phyloP scores from a whole-genome alignment of 2,329 filamentous ascomycete species.

The Hypoxylon sp. region DNA sequence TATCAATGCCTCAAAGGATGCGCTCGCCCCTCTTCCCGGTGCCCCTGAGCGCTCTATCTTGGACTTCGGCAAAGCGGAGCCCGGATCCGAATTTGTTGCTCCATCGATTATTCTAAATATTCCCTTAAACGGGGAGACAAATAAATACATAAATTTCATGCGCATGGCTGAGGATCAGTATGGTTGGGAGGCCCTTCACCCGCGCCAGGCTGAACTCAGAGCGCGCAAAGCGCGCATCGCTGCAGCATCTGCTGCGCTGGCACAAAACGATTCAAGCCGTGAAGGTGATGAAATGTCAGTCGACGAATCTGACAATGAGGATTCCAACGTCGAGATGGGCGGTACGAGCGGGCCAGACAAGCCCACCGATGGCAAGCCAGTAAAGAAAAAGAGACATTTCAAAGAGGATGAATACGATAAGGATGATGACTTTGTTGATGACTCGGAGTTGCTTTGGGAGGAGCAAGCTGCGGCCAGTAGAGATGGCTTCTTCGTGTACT shows the following conservation, averaged over 20 bases:
- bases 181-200: slow-evolving; percentile 93
- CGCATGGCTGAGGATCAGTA: slow-evolving; percentile 94
- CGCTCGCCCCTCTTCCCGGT: slow-evolving; percentile 55
- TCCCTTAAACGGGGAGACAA: slow-evolving; percentile 82
- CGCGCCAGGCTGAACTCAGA: slow-evolving; percentile 88
- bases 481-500: slow-evolving; percentile 98
- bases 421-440: slow-evolving; percentile 88
- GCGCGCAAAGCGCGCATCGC: slow-evolving; percentile 90
- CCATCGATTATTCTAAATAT: slow-evolving; percentile 90
- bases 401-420: slow-evolving; percentile 88
- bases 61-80: slow-evolving; percentile 72
- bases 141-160: slow-evolving; percentile 96
- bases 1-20: slow-evolving; percentile 65
- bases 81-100: slow-evolving; percentile 71
- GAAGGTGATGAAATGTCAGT: slow-evolving; percentile 88
- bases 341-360: slow-evolving; percentile 74
- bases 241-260: slow-evolving; percentile 87
- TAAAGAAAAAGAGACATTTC: slow-evolving; percentile 84
- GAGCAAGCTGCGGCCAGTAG: slow-evolving; percentile 93
- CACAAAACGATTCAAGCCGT: slow-evolving; percentile 77
- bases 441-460: slow-evolving; percentile 95
- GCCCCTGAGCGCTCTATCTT: slow-evolving; percentile 69
- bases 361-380: slow-evolving; percentile 71
- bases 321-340: slow-evolving; percentile 91
- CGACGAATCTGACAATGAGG: slow-evolving; percentile 80